A percentile compares a stretch with the other conserved stretches of the same genome.
Conservation (phyloP, 1,284 basidiomycete genomes). For the Trichosporon ovoides region DNA sequence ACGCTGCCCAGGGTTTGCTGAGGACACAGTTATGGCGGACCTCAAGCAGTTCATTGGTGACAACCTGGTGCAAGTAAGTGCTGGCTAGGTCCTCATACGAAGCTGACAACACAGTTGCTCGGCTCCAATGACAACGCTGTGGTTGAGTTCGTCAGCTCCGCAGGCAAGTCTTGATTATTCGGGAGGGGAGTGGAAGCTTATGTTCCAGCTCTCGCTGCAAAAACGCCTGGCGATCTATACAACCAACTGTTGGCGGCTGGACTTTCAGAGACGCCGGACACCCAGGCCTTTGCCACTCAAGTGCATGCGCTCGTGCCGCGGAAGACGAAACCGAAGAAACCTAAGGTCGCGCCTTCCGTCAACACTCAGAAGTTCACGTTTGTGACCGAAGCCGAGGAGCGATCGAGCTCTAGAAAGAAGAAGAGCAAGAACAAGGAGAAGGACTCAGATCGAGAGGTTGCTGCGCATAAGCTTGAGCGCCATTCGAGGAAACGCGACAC, state of each 20-base stretch:
- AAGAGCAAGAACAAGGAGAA: constrained; percentile 50
- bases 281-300: constrained; percentile 70
- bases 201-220: constrained; percentile 66
- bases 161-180: constrained; percentile 56
- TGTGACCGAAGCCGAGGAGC: constrained; percentile 65
- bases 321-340: constrained; percentile 60
- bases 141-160: constrained; percentile 77
- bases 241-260: constrained; percentile 67
- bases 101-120: constrained; percentile 57
- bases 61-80: constrained; percentile 69
- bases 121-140: constrained; percentile 74
- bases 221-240: constrained; percentile 73
- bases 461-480: constrained; percentile 56
- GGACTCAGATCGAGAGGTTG: constrained; percentile 49
- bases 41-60: constrained; percentile 73
- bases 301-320: constrained; percentile 72
- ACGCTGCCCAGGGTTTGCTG: not conserved
- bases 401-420: constrained; percentile 37
- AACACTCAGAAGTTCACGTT: constrained; percentile 70
- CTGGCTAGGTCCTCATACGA: not conserved
- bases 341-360: constrained; percentile 54
- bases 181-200: constrained; percentile 9
- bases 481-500: constrained; percentile 69
- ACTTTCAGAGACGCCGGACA: constrained; percentile 69
- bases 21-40: constrained; percentile 24